These are phyloP conservation scores for Daldinia bambusicola DNA, from an alignment of 495 filamentous ascomycete species.

Conservation along the genomic window DNA sequence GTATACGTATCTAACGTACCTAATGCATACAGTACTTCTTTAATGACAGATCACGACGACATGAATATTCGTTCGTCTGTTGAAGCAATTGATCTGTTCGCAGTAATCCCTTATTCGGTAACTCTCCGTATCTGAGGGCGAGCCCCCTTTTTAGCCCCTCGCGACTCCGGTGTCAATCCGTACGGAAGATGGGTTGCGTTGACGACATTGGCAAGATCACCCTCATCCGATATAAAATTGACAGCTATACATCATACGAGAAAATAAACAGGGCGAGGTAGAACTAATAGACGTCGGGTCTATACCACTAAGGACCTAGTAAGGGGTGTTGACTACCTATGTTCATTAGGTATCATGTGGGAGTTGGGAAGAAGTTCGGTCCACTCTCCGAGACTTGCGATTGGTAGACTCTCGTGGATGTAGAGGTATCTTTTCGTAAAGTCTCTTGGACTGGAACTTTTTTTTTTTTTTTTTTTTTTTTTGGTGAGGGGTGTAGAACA, in stretches of 20 bases:
- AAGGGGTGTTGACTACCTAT: not conserved
- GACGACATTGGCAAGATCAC: slow-evolving; percentile 36
- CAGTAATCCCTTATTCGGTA: slow-evolving; percentile 1
- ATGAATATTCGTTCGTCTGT: no score
- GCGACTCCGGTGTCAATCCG: slow-evolving; percentile 6
- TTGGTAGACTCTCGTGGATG: not conserved
- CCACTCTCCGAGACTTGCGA: not conserved
- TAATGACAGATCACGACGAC: no score
- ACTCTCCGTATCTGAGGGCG: not conserved
- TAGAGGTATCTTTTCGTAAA: no score
- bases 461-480: no score
- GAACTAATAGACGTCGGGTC: not conserved
- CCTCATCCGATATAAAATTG: not conserved
- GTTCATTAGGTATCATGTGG: not conserved
- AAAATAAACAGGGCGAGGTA: not conserved
- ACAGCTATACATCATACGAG: not conserved
- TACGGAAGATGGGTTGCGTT: slow-evolving; percentile 23
- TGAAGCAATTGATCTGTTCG: slow-evolving; percentile 8
- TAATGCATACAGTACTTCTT: no score
- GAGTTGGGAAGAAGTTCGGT: not conserved
- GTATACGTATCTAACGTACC: no score
- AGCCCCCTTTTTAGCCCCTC: slow-evolving; percentile 16
- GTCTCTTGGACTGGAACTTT: no score
- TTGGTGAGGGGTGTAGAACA: no score
- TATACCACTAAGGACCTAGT: not conserved